phyloP scores from a whole-genome alignment of 108 stramenopile species.

The Cyclotella sp. region DNA sequence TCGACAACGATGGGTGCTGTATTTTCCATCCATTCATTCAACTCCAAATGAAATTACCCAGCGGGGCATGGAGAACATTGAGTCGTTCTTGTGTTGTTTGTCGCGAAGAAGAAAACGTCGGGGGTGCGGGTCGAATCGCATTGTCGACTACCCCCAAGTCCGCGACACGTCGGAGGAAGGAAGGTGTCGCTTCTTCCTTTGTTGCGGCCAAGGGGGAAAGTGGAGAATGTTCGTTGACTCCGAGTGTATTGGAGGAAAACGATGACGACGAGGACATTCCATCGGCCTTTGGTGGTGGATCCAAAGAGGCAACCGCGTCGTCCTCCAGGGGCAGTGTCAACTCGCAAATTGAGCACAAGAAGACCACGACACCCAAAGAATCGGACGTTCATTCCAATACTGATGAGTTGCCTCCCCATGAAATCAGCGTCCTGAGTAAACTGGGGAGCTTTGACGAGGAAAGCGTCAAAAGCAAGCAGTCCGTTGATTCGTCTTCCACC shows the following conservation, averaged over 20 bases:
- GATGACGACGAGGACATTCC: neutral
- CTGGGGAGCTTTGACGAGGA: conserved; percentile 4
- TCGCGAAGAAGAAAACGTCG: conserved; percentile 1
- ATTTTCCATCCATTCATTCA: conserved; percentile 17
- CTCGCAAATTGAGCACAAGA: neutral
- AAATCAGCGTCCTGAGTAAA: neutral
- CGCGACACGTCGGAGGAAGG: neutral
- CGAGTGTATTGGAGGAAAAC: conserved; percentile 3
- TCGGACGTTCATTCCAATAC: neutral
- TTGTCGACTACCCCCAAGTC: too few relatives aligned
- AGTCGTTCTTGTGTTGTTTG: conserved; percentile 12
- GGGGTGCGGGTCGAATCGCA: too few relatives aligned
- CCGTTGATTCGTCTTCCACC: conserved; percentile 2
- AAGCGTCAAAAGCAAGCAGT: conserved; percentile 5
- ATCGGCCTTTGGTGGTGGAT: neutral
- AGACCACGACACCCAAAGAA: conserved; percentile 6
- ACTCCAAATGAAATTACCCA: conserved; percentile 15
- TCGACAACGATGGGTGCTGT: conserved; percentile 16
- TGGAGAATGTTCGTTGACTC: conserved; percentile 9
- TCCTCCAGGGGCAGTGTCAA: neutral
- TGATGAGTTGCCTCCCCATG: neutral
- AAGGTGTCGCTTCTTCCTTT: neutral
- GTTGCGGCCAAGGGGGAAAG: neutral
- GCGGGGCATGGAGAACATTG: conserved; percentile 12
- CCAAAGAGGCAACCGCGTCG: neutral